A percentile compares a stretch with the other conserved stretches of the same genome.
phyloP scores from a whole-genome alignment of 2,329 filamentous ascomycete species.

The Sporothrix phasma region DNA sequence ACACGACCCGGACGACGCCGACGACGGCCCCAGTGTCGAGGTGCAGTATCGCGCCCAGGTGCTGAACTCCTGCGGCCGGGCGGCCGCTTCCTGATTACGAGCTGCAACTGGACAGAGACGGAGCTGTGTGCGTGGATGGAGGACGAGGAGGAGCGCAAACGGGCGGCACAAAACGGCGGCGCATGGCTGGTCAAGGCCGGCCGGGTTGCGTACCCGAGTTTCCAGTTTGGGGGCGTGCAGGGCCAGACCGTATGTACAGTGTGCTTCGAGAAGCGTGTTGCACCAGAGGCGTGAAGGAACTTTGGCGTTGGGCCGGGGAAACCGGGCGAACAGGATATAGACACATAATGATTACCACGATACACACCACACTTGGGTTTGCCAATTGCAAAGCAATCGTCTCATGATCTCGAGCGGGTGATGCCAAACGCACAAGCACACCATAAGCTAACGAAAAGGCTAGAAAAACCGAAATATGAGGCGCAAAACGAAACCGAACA shows the following conservation, averaged over 20 bases:
- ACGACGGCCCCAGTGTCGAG: constrained; percentile 48
- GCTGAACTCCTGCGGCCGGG: constrained; percentile 56
- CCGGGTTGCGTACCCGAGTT: constrained; percentile 70
- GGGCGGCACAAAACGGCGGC: background rate
- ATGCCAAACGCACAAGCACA: background rate
- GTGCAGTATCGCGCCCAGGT: constrained; percentile 67
- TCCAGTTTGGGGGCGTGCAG: constrained; percentile 79
- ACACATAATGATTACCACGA: background rate
- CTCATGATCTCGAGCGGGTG: too few relatives aligned
- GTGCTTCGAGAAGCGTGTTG: constrained; percentile 52
- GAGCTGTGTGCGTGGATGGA: constrained; percentile 78
- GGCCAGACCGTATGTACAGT: constrained; percentile 84
- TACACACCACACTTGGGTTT: background rate
- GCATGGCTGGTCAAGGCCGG: constrained; percentile 49
- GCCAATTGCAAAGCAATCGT: too few relatives aligned
- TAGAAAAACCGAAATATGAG: background rate
- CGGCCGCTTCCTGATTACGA: constrained; percentile 76
- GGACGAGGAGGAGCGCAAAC: constrained; percentile 21
- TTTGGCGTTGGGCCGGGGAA: too few relatives aligned
- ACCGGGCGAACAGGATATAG: too few relatives aligned
- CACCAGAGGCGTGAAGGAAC: background rate
- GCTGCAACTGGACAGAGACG: constrained; percentile 94
- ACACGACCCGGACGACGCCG: constrained; percentile 28
- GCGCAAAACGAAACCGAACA: background rate
- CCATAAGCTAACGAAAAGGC: background rate